Conservation (phyloP, 2,329 filamentous ascomycete genomes). For the Ceratocystis huliohia region DNA sequence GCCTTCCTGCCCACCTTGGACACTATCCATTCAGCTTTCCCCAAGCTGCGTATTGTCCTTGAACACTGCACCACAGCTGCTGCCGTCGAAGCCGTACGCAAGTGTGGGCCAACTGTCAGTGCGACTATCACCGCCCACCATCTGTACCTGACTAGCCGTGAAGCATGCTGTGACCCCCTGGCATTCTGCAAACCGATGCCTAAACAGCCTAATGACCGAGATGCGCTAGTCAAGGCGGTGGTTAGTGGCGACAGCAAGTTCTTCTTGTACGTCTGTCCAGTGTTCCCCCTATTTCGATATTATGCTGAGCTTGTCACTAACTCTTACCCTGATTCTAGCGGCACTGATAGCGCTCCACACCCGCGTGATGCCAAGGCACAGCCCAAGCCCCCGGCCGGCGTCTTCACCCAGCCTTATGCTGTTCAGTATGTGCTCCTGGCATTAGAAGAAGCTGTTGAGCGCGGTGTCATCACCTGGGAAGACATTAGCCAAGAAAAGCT, state of each 20-base stretch:
- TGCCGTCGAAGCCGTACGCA: constrained; percentile 62
- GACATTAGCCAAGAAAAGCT: constrained; percentile 45
- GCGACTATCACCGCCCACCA: constrained; percentile 80
- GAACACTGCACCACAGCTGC: constrained; percentile 84
- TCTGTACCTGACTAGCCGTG: constrained; percentile 65
- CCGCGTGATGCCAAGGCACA: constrained; percentile 45
- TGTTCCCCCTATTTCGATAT: neutral
- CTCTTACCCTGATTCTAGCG: constrained; percentile 25
- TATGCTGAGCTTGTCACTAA: neutral
- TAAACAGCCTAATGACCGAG: constrained; percentile 58
- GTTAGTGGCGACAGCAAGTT: constrained; percentile 50
- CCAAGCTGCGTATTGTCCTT: constrained; percentile 54
- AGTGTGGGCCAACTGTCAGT: constrained; percentile 64
- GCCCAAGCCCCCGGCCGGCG: constrained; percentile 53
- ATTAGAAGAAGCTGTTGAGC: constrained; percentile 48
- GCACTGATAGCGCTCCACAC: constrained; percentile 54
- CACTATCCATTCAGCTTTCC: constrained; percentile 61
- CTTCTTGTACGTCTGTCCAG: constrained; percentile 47
- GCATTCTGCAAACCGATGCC: constrained; percentile 67
- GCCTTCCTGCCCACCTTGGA: constrained; percentile 68
- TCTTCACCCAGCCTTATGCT: constrained; percentile 66
- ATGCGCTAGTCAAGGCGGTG: constrained; percentile 55
- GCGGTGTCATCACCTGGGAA: constrained; percentile 38
- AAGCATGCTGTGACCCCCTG: constrained; percentile 45
- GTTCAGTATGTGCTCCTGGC: constrained; percentile 49